These are phyloP conservation scores for Penicillium atrosanguineum DNA, from an alignment of 495 filamentous ascomycete species.

Conservation along the genomic window DNA sequence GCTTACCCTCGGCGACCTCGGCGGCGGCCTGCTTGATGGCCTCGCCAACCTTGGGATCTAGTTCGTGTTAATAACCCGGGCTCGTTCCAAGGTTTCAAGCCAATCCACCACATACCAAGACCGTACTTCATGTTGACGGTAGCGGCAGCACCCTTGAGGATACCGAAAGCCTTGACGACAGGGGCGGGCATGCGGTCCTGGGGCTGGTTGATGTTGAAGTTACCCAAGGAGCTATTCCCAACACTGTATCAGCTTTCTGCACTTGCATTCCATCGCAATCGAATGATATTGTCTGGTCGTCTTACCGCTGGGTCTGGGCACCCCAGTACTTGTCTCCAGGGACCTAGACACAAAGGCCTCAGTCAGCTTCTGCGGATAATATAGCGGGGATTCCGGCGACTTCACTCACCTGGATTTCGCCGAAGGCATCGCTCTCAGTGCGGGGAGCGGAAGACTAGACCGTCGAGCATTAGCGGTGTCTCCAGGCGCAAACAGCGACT, in stretches of 20 bases:
- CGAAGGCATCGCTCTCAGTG: constrained; percentile 95
- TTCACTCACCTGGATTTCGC: constrained; percentile 67
- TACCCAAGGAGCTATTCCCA: constrained; percentile 70
- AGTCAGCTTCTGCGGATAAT: constrained; percentile 18
- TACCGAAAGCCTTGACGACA: constrained; percentile 89
- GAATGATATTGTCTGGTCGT: constrained; percentile 9
- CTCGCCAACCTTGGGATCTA: constrained; percentile 84
- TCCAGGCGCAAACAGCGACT: neutral
- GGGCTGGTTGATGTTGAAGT: constrained; percentile 99
- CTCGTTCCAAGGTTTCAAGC: neutral
- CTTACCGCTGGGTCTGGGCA: constrained; percentile 89
- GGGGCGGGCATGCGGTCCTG: constrained; percentile 97
- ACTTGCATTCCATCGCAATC: neutral
- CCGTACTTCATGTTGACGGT: constrained; percentile 94
- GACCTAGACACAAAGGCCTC: constrained; percentile 52
- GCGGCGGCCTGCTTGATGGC: constrained; percentile 92
- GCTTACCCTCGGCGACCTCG: constrained; percentile 91
- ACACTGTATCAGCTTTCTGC: constrained; percentile 16
- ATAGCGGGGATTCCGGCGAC: neutral
- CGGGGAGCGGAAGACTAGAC: constrained; percentile 47
- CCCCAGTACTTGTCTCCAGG: constrained; percentile 97
- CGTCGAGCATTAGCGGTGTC: constrained; percentile 12
- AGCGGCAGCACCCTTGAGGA: constrained; percentile 94
- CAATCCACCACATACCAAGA: constrained; percentile 67
- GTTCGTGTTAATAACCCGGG: neutral